Percentiles rank a stretch among this genome's conserved stretches.
Conservation (phyloP, 768 basidiomycete species). For the Trametes coccinea region DNA sequence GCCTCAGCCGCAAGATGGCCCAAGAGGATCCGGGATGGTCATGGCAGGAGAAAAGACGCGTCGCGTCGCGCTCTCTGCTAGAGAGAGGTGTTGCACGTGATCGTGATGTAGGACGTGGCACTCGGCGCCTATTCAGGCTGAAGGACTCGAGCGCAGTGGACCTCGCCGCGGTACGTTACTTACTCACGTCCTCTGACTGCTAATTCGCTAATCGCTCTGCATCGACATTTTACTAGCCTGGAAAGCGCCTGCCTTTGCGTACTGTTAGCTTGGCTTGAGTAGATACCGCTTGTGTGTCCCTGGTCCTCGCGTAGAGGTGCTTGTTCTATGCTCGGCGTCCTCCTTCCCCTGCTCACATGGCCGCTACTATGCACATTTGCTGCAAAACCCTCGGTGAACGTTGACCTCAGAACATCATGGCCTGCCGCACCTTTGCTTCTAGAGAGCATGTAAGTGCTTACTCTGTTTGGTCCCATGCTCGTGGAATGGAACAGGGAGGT, state of each 20-base stretch:
- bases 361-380: conserved; percentile 9
- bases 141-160: too few species aligned
- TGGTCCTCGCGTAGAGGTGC: background rate
- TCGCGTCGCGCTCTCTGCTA: too few species aligned
- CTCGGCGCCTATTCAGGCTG: background rate
- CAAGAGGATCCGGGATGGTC: too few species aligned
- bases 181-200: too few species aligned
- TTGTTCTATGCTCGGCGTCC: conserved; percentile 10
- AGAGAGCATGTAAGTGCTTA: conserved; percentile 34
- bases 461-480: background rate
- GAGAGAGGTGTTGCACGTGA: background rate
- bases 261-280: too few species aligned
- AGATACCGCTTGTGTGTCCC: background rate
- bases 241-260: too few species aligned
- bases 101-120: conserved; percentile 14
- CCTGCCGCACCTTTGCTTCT: conserved; percentile 34
- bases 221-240: too few species aligned
- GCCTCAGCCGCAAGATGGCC: too few species aligned
- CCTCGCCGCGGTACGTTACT: too few species aligned
- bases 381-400: conserved; percentile 36
- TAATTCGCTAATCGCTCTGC: too few species aligned
- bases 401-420: conserved; percentile 40
- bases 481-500: background rate
- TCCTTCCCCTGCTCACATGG: conserved; percentile 15
- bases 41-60: too few species aligned